Conservation (phyloP, 495 filamentous ascomycete species). For the Penicillium robsamsonii region DNA sequence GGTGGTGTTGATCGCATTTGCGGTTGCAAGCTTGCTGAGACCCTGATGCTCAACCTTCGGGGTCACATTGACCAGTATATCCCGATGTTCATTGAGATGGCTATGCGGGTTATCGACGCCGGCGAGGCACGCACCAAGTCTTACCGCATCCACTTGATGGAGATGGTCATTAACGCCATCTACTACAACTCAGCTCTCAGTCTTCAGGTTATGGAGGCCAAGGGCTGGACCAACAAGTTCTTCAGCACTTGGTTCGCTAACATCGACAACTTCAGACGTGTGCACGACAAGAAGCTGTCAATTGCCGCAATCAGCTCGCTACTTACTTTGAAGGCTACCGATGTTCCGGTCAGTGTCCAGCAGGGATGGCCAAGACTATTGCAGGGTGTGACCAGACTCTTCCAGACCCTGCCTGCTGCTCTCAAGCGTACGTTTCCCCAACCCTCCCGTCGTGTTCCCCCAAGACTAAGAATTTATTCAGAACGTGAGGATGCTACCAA, state of each 20-base stretch:
- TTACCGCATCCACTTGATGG: constrained; percentile 93
- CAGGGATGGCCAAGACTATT: constrained; percentile 96
- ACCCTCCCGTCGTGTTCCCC: neutral
- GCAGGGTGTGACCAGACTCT: constrained; percentile 85
- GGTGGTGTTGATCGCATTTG: constrained; percentile 95
- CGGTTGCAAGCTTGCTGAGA: constrained; percentile 97
- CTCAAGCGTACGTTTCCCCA: constrained; percentile 63
- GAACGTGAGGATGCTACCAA: constrained; percentile 90
- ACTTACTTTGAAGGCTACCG: constrained; percentile 67
- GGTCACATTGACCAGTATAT: constrained; percentile 86
- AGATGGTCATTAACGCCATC: constrained; percentile 97
- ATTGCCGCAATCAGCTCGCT: constrained; percentile 89
- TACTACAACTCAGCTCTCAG: constrained; percentile 90
- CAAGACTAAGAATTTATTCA: constrained; percentile 29
- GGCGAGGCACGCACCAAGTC: constrained; percentile 75
- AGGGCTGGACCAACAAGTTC: constrained; percentile 98
- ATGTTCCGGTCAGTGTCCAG: constrained; percentile 84
- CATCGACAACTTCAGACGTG: constrained; percentile 88
- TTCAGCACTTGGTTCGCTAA: constrained; percentile 97
- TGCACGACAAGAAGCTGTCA: constrained; percentile 97
- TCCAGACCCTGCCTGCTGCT: constrained; percentile 85
- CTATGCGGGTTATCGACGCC: constrained; percentile 75
- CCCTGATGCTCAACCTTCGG: constrained; percentile 91
- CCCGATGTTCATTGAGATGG: constrained; percentile 80
- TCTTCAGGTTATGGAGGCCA: constrained; percentile 81